Evolutionary conservation across 2,329 filamentous ascomycete genomes (phyloP), one percentile per base, ranked within the genome.

Genomic region (Trichoderma citrinoviride): DNA sequence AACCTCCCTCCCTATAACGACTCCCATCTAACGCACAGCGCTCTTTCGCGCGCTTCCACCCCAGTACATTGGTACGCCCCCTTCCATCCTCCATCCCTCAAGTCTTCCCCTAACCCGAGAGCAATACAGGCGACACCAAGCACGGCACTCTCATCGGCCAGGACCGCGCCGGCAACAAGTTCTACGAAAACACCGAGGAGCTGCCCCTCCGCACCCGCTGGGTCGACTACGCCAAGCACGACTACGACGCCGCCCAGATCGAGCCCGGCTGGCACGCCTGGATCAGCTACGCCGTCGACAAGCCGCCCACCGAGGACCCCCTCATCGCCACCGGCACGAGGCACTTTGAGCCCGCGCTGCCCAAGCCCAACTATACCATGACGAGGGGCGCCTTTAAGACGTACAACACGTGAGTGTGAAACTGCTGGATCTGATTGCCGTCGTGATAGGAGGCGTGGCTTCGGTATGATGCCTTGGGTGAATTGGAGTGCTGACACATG

Each of bases 221-320:
- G 95, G 91, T 99, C 69, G 93, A 98, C 79, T 99, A 96, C 84
- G 94, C 92, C 81, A 85, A 91, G 78, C 84, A 91, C 73, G 92
- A 98, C 78, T 91, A 84, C 75, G 91, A 95, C 73, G 83, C 91
- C 68, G 86, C 87, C 66, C 92, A 97, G 62, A 91, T 97, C 73
- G 94, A 98, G 79, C 93, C 94, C 57, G 91, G 94, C 78, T 99
- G 95, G 95, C 95, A 98, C 81, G 92, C 91, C 33, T 99, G 95
- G 95, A 93, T 99, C 72, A 92, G 92, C 70, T 98, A 99, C 81
- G 82, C 88, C 80, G 89, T 97, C 73, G 93, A 98, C 79, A 90
- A 91, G 79, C 88, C 94, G 43, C 95, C 95, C 1, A 86, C 83
- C 43, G 79, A 90, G 73, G 95, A 99, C 76, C 81, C 88, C 60